Evolutionary conservation across 2,329 filamentous ascomycete species (phyloP).

Genomic region (Zelopaecilomyces penicillatus): DNA sequence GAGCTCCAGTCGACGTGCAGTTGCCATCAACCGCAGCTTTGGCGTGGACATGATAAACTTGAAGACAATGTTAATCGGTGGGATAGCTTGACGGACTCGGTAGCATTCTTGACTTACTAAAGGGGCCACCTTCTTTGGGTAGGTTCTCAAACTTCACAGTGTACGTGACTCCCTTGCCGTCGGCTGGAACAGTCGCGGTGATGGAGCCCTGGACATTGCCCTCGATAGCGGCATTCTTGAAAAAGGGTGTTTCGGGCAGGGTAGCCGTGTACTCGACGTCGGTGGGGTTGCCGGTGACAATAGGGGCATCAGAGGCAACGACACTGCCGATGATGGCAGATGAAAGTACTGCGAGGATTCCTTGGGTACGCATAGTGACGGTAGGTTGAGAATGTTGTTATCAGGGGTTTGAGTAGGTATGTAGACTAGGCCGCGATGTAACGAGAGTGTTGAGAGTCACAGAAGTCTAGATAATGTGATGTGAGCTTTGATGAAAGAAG

Average conservation of each 20-base stretch:
- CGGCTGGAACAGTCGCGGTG: slow-evolving; percentile 34
- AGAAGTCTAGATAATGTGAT: no score
- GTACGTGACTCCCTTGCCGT: slow-evolving; percentile 48
- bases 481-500: no score
- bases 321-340: slow-evolving; percentile 21
- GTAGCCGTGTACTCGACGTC: slow-evolving; percentile 46
- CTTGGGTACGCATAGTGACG: slow-evolving; percentile 4
- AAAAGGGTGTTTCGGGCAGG: slow-evolving; percentile 46
- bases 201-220: slow-evolving; percentile 50
- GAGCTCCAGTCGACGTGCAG: slow-evolving; percentile 58
- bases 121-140: slow-evolving; percentile 48
- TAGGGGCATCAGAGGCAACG: slow-evolving; percentile 36
- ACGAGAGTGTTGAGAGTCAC: neutral
- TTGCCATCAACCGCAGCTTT: slow-evolving; percentile 56
- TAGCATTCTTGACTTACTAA: slow-evolving; percentile 39
- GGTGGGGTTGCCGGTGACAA: slow-evolving; percentile 47
- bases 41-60: slow-evolving; percentile 68
- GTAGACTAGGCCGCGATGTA: neutral
- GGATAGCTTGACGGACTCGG: neutral
- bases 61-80: neutral
- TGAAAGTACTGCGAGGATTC: slow-evolving; percentile 17
- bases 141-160: slow-evolving; percentile 49
- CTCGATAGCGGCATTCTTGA: slow-evolving; percentile 34
- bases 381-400: no score
- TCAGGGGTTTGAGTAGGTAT: neutral